Evolutionary conservation across 352 stramenopile genomes (phyloP).

Genomic region (Thraustochytrium striatum): DNA sequence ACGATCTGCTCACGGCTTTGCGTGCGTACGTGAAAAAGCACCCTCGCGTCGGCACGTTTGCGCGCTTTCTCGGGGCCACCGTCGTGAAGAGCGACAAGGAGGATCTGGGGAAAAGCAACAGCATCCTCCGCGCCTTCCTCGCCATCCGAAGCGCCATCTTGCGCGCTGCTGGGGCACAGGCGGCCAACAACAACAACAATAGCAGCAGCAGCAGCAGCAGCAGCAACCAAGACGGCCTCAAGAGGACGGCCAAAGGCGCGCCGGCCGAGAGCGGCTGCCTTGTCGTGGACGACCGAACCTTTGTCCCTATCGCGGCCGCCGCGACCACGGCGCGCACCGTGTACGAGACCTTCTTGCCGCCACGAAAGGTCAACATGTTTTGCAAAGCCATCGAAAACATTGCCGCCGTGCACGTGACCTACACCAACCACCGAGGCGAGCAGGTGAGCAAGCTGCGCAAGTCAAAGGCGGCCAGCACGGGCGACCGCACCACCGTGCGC

Average conservation of each 20-base stretch:
- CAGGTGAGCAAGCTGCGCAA: slow-evolving; percentile 26
- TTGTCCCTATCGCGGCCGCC: slow-evolving; percentile 8
- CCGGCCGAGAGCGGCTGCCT: neutral
- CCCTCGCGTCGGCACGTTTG: slow-evolving; percentile 27
- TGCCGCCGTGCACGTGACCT: slow-evolving; percentile 5
- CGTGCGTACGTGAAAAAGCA: slow-evolving; percentile 45
- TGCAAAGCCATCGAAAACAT: slow-evolving; percentile 40
- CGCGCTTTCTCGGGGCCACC: slow-evolving; percentile 27
- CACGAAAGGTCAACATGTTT: slow-evolving; percentile 43
- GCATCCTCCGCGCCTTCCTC: slow-evolving; percentile 39
- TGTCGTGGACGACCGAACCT: slow-evolving; percentile 5
- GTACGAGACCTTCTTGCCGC: slow-evolving; percentile 24
- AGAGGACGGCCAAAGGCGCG: neutral
- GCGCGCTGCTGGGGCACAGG: neutral
- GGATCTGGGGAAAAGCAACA: neutral
- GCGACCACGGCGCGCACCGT: neutral
- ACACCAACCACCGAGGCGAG: slow-evolving; percentile 25
- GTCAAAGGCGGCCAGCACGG: slow-evolving; percentile 14
- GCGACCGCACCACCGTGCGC: slow-evolving; percentile 40
- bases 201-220: neutral
- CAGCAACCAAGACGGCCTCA: neutral
- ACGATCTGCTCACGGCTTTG: slow-evolving; percentile 10
- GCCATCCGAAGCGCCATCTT: neutral
- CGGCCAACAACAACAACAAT: neutral
- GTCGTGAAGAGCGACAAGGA: neutral